A percentile compares a stretch with the other conserved stretches of the same genome.
Conservation (phyloP, 2,329 filamentous ascomycete species). For the Trichoderma arundinaceum region DNA sequence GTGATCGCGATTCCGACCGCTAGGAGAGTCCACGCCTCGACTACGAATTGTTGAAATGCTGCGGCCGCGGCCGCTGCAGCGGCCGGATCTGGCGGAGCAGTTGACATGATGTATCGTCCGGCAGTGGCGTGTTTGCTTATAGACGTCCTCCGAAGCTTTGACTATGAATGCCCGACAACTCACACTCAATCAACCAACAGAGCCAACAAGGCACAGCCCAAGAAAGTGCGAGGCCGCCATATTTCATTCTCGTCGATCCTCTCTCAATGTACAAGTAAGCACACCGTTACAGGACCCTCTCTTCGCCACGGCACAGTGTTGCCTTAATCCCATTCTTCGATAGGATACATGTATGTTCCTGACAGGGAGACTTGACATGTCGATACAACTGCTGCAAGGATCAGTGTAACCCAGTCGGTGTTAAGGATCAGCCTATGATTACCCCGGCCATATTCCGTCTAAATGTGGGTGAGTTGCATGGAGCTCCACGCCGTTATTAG, state of each 20-base stretch:
- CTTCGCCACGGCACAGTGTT: constrained; percentile 1
- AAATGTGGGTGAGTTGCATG: background rate
- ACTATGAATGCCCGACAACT: background rate
- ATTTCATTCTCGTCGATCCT: constrained; percentile 18
- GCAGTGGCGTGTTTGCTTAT: background rate
- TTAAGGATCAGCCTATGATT: background rate
- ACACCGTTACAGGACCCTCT: background rate
- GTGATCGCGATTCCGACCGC: constrained; percentile 57
- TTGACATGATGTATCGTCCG: constrained; percentile 15
- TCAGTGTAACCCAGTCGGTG: background rate
- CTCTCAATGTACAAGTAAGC: background rate
- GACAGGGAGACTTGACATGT: background rate
- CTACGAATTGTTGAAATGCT: constrained; percentile 39
- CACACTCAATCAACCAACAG: background rate
- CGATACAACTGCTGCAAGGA: background rate
- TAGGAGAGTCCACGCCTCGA: constrained; percentile 52
- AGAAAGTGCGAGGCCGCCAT: constrained; percentile 6
- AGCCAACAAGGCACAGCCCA: background rate
- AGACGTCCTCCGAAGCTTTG: background rate
- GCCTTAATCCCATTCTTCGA: background rate
- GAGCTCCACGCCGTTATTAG: constrained; percentile 21
- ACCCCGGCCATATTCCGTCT: background rate
- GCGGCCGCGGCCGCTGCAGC: constrained; percentile 37
- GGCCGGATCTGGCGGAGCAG: constrained; percentile 32
- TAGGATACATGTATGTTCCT: background rate